These are phyloP conservation scores for Candida namnaoensis DNA, from an alignment of 805 yeast genomes.

Conservation along the genomic window DNA sequence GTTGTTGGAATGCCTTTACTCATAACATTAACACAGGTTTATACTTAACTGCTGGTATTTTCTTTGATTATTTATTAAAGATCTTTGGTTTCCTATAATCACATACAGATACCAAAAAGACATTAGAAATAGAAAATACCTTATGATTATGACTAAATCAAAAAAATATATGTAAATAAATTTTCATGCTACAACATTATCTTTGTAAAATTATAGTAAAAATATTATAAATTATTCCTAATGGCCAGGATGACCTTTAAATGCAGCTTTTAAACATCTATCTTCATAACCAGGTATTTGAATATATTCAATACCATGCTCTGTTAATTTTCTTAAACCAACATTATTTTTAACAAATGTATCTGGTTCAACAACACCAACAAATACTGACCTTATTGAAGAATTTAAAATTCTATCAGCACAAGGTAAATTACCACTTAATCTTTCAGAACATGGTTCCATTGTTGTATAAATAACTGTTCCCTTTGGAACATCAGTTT, in stretches of 20 bases:
- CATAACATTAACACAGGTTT: conserved; percentile 74
- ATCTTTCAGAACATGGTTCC: conserved; percentile 91
- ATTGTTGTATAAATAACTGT: conserved; percentile 86
- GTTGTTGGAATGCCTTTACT: conserved; percentile 78
- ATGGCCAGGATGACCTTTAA: conserved; percentile 49
- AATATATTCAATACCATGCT: conserved; percentile 57
- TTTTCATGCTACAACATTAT: too few relatives aligned
- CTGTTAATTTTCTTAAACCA: conserved; percentile 47
- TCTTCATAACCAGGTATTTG: conserved; percentile 81
- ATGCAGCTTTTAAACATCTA: conserved; percentile 59
- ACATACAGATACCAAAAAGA: too few relatives aligned
- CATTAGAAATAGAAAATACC: too few relatives aligned
- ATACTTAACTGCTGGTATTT: conserved; percentile 55
- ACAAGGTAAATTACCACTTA: conserved; percentile 89
- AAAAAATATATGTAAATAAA: too few relatives aligned
- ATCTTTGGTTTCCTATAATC: conserved; percentile 35
- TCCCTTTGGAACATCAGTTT: conserved; percentile 52
- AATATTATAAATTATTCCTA: background rate
- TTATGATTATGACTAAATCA: too few relatives aligned
- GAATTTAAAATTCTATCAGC: conserved; percentile 63
- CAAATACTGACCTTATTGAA: conserved; percentile 65
- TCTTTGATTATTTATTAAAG: conserved; percentile 53
- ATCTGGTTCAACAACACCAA: conserved; percentile 87
- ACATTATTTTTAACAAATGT: conserved; percentile 77
- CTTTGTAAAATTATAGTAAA: too few relatives aligned